Percentiles rank a stretch among this genome's conserved stretches.
phyloP scores from a whole-genome alignment of 2,329 filamentous ascomycete species.

The Fusarium sp. region DNA sequence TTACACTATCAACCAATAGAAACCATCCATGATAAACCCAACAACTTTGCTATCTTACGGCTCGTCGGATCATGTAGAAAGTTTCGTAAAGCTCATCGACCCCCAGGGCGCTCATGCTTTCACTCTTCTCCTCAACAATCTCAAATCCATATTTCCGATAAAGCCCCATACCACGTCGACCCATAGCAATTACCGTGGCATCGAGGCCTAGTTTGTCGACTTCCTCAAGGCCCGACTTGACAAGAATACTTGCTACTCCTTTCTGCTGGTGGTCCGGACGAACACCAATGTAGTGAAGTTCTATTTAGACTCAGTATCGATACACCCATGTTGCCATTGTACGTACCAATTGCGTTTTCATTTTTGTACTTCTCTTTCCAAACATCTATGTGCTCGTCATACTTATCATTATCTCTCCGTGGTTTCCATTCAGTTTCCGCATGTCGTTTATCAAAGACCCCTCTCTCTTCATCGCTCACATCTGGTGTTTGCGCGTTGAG shows the following conservation, averaged over 20 bases:
- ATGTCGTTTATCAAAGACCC: not conserved
- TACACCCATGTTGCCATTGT: accelerated
- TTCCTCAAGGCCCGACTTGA: conserved; percentile 39
- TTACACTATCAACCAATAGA: not conserved
- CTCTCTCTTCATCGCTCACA: conserved; percentile 10
- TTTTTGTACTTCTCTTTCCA: conserved; percentile 32
- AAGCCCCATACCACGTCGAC: conserved; percentile 22
- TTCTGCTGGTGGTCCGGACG: conserved; percentile 39
- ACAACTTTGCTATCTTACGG: not conserved
- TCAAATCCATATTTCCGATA: conserved; percentile 43
- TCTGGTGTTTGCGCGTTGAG: conserved; percentile 34
- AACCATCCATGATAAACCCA: not conserved
- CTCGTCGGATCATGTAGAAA: conserved; percentile 17
- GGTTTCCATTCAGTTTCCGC: conserved; percentile 12
- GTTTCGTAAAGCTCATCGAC: conserved; percentile 31
- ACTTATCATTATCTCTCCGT: conserved; percentile 2
- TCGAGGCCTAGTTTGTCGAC: conserved; percentile 37
- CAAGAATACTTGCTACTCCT: conserved; percentile 42
- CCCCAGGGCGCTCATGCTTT: conserved; percentile 17
- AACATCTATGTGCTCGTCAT: conserved; percentile 26
- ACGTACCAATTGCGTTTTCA: conserved; percentile 26
- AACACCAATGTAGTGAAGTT: conserved; percentile 44
- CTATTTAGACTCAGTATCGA: conserved; percentile 12
- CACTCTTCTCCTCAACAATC: conserved; percentile 17
- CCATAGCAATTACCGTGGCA: conserved; percentile 38